Base-by-base conservation (phyloP, 768 basidiomycete species). In the Leccinum subgranulosum region DNA sequence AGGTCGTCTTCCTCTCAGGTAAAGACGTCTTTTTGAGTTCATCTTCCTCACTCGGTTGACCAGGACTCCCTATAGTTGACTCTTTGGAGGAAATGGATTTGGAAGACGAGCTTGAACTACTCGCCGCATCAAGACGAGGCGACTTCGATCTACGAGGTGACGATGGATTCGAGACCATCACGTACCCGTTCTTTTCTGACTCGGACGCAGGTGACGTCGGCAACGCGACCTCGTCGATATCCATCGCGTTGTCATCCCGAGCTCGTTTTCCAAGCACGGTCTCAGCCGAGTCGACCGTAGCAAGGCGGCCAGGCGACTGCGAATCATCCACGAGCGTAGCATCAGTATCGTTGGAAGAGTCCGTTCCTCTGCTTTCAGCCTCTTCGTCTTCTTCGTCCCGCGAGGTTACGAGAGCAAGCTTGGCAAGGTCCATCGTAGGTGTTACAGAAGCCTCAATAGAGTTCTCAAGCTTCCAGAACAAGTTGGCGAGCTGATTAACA, bases 301-400 rank as follows among this genome's bases (percentile, higher is more conserved):
- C 51, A 34, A 69, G 56, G 23, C 66, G 62, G 6, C 62, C 62
- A 43, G 66, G 54, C 12, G 72, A 67, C 57, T 78, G 75, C 45
- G 75, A 83, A 68, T 92, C 91, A 56, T 94, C 92, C 51, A 94
- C 92, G 31, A 94, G 80, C 12, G 92, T 94, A 15, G 91, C 91
- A 70, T 93, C 91, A 1, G 90, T 92, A 66, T 92, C 91, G 60
- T 92, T 89, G 21, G 91, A 92, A 21, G 87, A 85, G 65, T 90
- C 89, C 1, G 89, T 90, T 55, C 84, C 85, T 55, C 85, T 80
- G 61, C 82, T 82, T 59, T 87, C 87, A 28, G 78, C 80, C 60
- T 89, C 88, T 59, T 90, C 90, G 60, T 92, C 90, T 71, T 92
- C 89, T 69, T 95, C 94, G 60, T 94, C 93, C 66, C 91, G 84